Evolutionary conservation across 495 filamentous ascomycete genomes (phyloP), one percentile per base, ranked within the genome.

Genomic region (Aspergillus indologenus): DNA sequence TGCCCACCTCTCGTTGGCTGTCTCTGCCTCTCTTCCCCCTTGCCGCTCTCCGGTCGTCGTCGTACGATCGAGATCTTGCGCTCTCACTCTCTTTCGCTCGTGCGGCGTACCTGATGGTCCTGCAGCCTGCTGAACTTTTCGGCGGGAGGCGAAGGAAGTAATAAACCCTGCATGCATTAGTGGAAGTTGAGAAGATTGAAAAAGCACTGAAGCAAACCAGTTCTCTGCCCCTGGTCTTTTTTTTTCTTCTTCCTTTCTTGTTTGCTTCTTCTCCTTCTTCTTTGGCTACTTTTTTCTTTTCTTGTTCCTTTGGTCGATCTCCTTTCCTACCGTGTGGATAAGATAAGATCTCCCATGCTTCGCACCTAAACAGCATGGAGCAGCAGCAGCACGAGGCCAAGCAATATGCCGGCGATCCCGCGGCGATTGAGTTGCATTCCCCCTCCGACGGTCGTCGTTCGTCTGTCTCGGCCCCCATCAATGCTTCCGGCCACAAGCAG

Each of bases 401-500:
- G 23, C 48, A 51, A 11, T 29, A 51, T 51, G 48, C 23, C 48
- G 48, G 18, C 29, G 23, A 24, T 29, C 48, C 29, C 23, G 48
- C 29, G 24, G 48, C 23, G 15, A 29, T 48, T 23, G 23, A 48
- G 20, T 48, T 23, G 20, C 45, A 31, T 18, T 51, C 47, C 6
- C 19, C 23, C 14, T 50, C 48, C 15, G 48, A 51, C 6, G 29
- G 18, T 7, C 34, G 34, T 40, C 48, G 15, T 15, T 51, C 48
- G 17, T 51, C 48, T 6, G 48, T 51, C 23, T 29, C 23, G 1
- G 48, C 48, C 5, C 48, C 48, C 17, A 51, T 62, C 52, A 62
- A 62, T 21, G 61, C 61, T 17, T 62, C 61, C 23, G 61, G 61
- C 7, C 61, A 62, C 54, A 47, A 48, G 17, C 61, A 62, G 48